A percentile compares a stretch with the other conserved stretches of the same genome.
These are phyloP conservation scores for Gnaphalium uliginosum DNA, from an alignment of 129 eudicot species.

Conservation along the genomic window DNA sequence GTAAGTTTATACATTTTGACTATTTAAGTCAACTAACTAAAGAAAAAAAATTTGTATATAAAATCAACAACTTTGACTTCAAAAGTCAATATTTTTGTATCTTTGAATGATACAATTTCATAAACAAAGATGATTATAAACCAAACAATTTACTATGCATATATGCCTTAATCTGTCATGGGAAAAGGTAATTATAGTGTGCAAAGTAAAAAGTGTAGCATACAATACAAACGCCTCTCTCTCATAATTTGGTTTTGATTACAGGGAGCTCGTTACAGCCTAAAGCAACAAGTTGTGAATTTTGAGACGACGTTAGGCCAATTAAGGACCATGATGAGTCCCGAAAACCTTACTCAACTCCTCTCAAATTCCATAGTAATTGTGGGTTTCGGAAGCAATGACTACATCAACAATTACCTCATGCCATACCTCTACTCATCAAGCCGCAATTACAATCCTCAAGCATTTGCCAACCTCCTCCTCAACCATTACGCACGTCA, in stretches of 20 bases:
- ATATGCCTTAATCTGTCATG: too few species aligned
- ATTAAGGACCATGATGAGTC: slow-evolving; percentile 55
- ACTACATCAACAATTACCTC: slow-evolving; percentile 94
- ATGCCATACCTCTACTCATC: slow-evolving; percentile 58
- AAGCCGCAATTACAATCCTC: slow-evolving; percentile 63
- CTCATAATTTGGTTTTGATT: slow-evolving; percentile 5
- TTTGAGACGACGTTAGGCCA: slow-evolving; percentile 72
- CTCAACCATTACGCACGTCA: slow-evolving; percentile 75
- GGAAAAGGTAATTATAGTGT: too few species aligned
- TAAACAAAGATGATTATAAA: too few species aligned
- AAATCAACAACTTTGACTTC: slow-evolving; percentile 6
- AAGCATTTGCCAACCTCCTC: slow-evolving; percentile 71
- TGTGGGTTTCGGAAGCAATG: slow-evolving; percentile 79
- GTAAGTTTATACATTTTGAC: slow-evolving; percentile 36
- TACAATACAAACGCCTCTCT: too few species aligned
- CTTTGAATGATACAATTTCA: background rate
- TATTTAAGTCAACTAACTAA: background rate
- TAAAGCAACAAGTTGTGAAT: slow-evolving; percentile 79
- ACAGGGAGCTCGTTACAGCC: slow-evolving; percentile 68
- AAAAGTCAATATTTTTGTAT: background rate
- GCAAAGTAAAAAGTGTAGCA: too few species aligned
- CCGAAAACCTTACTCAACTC: slow-evolving; percentile 36
- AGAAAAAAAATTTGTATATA: background rate
- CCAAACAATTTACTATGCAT: too few species aligned
- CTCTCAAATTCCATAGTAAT: slow-evolving; percentile 61